These are phyloP conservation scores for Phytopythium mirpurense DNA, from an alignment of 352 stramenopile genomes.

Conservation along the genomic window DNA sequence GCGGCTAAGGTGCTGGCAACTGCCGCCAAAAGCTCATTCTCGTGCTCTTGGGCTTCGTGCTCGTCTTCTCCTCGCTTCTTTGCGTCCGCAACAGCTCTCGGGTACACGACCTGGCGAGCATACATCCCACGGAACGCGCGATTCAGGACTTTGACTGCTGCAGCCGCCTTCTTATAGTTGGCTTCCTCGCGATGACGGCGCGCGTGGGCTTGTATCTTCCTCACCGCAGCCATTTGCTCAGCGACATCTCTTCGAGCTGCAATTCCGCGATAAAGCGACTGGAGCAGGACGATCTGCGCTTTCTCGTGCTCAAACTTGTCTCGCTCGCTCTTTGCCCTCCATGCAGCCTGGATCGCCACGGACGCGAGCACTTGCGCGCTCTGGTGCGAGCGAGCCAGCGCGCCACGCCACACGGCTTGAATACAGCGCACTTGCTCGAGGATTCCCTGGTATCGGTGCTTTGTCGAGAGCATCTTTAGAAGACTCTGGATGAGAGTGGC, in stretches of 20 bases:
- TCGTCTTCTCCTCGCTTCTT: not conserved
- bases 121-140: constrained; percentile 28
- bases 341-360: constrained; percentile 24
- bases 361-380: constrained; percentile 11
- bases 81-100: not conserved
- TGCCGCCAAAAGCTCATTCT: not conserved
- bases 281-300: constrained; percentile 22
- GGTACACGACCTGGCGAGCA: constrained; percentile 4
- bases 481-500: constrained; percentile 22
- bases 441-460: constrained; percentile 14
- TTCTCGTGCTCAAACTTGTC: constrained; percentile 25
- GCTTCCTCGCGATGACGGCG: constrained; percentile 14
- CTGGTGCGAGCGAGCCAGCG: constrained; percentile 11
- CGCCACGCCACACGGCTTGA: constrained; percentile 26
- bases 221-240: constrained; percentile 13
- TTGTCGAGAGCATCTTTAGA: constrained; percentile 18
- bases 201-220: constrained; percentile 25
- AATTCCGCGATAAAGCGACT: constrained; percentile 22
- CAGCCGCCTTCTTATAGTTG: constrained; percentile 11
- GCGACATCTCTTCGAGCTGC: constrained; percentile 10
- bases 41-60: not conserved
- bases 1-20: constrained; percentile 1
- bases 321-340: constrained; percentile 21
- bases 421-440: constrained; percentile 14
- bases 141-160: constrained; percentile 23